A percentile compares a stretch with the other conserved stretches of the same genome.
Evolutionary conservation across 495 filamentous ascomycete genomes (phyloP).

Genomic region (Podospora pseudocomata): DNA sequence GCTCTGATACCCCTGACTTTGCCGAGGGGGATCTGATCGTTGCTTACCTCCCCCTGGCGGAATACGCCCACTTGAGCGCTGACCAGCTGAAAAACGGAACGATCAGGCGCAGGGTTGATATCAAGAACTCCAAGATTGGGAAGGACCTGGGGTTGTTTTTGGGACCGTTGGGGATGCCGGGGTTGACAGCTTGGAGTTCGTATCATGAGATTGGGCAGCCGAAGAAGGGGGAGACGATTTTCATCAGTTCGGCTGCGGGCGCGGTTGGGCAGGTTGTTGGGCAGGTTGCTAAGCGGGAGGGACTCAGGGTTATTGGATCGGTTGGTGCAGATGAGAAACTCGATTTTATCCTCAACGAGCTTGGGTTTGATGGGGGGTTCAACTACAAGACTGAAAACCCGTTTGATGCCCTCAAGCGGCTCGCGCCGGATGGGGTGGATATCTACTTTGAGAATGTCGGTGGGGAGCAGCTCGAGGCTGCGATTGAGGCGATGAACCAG

Average conservation of each 20-base stretch:
- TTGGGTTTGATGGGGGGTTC: conserved; percentile 68
- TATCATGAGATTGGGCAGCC: conserved; percentile 81
- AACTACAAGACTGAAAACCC: conserved; percentile 66
- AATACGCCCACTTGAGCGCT: conserved; percentile 52
- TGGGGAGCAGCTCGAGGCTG: conserved; percentile 79
- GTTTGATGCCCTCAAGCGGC: conserved; percentile 63
- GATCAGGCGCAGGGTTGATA: conserved; percentile 2
- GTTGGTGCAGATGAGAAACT: conserved; percentile 64
- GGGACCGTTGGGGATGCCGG: conserved; percentile 82
- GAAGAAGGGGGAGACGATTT: conserved; percentile 85
- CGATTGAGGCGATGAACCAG: conserved; percentile 63
- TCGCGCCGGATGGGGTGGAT: conserved; percentile 81
- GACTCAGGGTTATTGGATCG: conserved; percentile 73
- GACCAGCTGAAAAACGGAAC: conserved; percentile 17
- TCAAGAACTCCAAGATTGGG: conserved; percentile 55
- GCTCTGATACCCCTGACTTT: conserved; percentile 59
- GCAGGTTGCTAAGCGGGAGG: conserved; percentile 83
- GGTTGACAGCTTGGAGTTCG: conserved; percentile 76
- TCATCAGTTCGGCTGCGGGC: conserved; percentile 75
- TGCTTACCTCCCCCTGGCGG: conserved; percentile 56
- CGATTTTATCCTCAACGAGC: conserved; percentile 60
- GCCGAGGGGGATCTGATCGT: conserved; percentile 64
- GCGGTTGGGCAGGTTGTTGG: conserved; percentile 84
- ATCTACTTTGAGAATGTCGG: conserved; percentile 98
- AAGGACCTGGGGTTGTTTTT: conserved; percentile 58